Evolutionary conservation across 306 rosid genomes (phyloP).

Genomic region (Pyrus communis): DNA sequence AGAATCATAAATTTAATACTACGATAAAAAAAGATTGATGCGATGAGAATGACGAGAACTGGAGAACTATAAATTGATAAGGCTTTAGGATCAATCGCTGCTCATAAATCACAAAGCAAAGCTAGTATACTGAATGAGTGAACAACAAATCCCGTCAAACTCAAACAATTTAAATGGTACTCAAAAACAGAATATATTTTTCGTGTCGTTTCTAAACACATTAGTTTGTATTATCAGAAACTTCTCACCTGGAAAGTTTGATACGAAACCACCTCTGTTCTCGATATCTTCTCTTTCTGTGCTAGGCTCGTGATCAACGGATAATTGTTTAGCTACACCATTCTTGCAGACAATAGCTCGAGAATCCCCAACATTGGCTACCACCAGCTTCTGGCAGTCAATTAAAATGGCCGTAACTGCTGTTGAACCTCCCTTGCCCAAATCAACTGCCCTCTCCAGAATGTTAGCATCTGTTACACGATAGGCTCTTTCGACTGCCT

Average conservation of each 20-base stretch:
- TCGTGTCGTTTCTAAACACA: not conserved
- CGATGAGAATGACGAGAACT: not conserved
- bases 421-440: constrained; percentile 93
- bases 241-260: constrained; percentile 79
- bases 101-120: not conserved
- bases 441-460: constrained; percentile 61
- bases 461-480: constrained; percentile 55
- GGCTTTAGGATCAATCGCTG: not conserved
- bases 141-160: not conserved
- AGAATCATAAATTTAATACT: constrained; percentile 7
- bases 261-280: constrained; percentile 87
- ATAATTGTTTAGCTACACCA: constrained; percentile 64
- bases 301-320: constrained; percentile 87
- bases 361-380: constrained; percentile 93
- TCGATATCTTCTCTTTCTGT: constrained; percentile 52
- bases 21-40: not conserved
- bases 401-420: constrained; percentile 95
- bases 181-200: not conserved
- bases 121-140: not conserved
- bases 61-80: not conserved
- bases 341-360: constrained; percentile 68
- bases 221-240: not conserved
- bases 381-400: constrained; percentile 63
- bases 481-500: constrained; percentile 72
- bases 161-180: not conserved